Evolutionary conservation across 257 asterid genomes (phyloP).

Genomic region (Gentiana straminea): DNA sequence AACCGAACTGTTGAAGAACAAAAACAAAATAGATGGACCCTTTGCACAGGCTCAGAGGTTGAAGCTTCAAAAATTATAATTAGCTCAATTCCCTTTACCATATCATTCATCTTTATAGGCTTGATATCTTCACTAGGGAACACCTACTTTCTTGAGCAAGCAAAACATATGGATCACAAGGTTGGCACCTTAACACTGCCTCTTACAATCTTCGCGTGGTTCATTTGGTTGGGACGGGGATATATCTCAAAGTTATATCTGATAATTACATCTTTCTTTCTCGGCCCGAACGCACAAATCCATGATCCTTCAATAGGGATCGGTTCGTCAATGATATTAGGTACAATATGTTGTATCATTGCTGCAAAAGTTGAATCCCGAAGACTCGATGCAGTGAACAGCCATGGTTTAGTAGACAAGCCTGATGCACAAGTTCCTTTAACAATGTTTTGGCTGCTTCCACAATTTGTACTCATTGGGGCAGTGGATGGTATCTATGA

Average conservation of each 20-base stretch:
- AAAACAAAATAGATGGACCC: conserved; percentile 15
- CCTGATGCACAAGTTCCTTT: conserved; percentile 27
- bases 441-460: conserved; percentile 34
- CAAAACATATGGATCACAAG: conserved; percentile 20
- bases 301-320: conserved; percentile 2
- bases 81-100: conserved; percentile 18
- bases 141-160: conserved; percentile 23
- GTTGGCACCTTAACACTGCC: conserved; percentile 17
- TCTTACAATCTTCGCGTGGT: conserved; percentile 13
- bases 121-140: conserved; percentile 5
- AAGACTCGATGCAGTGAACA: conserved; percentile 24
- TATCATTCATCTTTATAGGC: conserved; percentile 16
- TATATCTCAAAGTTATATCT: conserved; percentile 7
- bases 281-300: neutral
- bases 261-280: neutral
- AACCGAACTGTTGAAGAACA: conserved; percentile 13
- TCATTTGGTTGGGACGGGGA: conserved; percentile 2
- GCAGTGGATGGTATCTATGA: conserved; percentile 29
- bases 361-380: conserved; percentile 38
- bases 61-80: conserved; percentile 18
- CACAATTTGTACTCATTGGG: conserved; percentile 38
- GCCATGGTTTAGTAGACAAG: conserved; percentile 19
- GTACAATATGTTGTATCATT: conserved; percentile 37
- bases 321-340: conserved; percentile 26
- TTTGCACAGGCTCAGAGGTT: conserved; percentile 17